phyloP scores from a whole-genome alignment of 164 flowering plant genomes.

The Dillenia turbinata region DNA sequence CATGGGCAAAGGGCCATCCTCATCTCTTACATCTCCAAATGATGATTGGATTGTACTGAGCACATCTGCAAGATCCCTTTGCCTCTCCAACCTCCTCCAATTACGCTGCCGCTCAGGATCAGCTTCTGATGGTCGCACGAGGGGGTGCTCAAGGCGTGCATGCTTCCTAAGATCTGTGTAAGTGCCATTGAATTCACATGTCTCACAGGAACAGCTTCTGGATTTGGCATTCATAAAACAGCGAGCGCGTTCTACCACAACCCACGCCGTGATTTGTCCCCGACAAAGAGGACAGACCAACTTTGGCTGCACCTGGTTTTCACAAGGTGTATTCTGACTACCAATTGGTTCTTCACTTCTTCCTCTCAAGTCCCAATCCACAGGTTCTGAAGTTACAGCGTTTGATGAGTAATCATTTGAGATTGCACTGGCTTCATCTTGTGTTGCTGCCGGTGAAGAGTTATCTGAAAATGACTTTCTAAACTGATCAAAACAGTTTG shows the following conservation, averaged over 20 bases:
- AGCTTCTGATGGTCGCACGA: conserved; percentile 64
- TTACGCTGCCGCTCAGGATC: conserved; percentile 71
- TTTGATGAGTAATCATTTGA: neutral
- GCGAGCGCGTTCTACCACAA: conserved; percentile 71
- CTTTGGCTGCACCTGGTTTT: conserved; percentile 23
- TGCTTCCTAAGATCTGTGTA: conserved; percentile 81
- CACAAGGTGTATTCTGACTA: conserved; percentile 20
- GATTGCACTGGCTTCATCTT: conserved; percentile 20
- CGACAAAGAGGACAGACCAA: conserved; percentile 86
- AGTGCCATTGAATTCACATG: conserved; percentile 63
- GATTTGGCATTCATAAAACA: conserved; percentile 69
- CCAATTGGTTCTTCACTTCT: conserved; percentile 15
- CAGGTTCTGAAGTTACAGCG: conserved; percentile 13
- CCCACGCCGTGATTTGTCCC: conserved; percentile 66
- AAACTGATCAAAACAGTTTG: conserved; percentile 88
- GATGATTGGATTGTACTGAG: conserved; percentile 78
- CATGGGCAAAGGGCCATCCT: conserved; percentile 29
- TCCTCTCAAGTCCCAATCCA: conserved; percentile 16
- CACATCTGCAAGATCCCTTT: conserved; percentile 80
- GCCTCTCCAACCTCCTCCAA: conserved; percentile 84
- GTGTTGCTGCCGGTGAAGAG: conserved; percentile 14
- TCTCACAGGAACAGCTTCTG: conserved; percentile 76
- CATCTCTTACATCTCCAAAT: conserved; percentile 46
- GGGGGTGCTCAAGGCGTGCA: conserved; percentile 79
- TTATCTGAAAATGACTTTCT: conserved; percentile 49